Base-by-base conservation (phyloP, 192 early-diverging fungal species). In the Coemansia sp. region DNA sequence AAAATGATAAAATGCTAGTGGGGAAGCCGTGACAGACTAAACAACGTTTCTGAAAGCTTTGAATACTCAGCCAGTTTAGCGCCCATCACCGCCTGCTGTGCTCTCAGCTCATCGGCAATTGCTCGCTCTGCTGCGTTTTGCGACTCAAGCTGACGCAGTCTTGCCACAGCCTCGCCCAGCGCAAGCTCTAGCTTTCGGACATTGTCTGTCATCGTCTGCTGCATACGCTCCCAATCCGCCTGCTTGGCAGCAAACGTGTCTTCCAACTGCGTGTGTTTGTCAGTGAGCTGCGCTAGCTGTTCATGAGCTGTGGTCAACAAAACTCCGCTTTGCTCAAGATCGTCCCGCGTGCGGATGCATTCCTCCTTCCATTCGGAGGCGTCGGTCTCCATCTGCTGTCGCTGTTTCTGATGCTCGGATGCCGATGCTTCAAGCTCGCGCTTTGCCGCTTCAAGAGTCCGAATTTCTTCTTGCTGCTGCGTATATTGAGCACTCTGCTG, bases 61-160 rank as follows among this genome's bases (percentile, higher is more conserved):
- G 54, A 35, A n/a, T 71, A 77, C 59, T 80, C 72, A 12, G 62
- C 49, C 0, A 80, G 66, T 2, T 62, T 70, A 2, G 65, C 45
- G 6, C 49, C 29, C 69, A 75, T 75, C 0, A 55, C 55, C 0
- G 47, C 35, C 25, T 57, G 63, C 47, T 68, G 66, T 0, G 48
- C 47, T 4, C 65, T 48, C 35, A 72, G 53, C 47, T 72, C 66
- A 21, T 67, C 69, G 12, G 15, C 41, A 2, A 41, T 37, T 2
- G 59, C 47, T 2, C 60, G 61, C 21, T 81, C 78, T 1, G 59
- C 50, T 8, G 66, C 57, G 1, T 55, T 29, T 52, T 66, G 65
- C 11, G 69, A 37, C 48, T 81, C 78, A 1, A 75, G 55, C 14
- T 60, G 65, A 1, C 72, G 62, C 24, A 81, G 45, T 10, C 78